Evolutionary conservation across 148 eudicot species (phyloP), one percentile per base, ranked within the genome.

Genomic region (Pouteria glomerata): DNA sequence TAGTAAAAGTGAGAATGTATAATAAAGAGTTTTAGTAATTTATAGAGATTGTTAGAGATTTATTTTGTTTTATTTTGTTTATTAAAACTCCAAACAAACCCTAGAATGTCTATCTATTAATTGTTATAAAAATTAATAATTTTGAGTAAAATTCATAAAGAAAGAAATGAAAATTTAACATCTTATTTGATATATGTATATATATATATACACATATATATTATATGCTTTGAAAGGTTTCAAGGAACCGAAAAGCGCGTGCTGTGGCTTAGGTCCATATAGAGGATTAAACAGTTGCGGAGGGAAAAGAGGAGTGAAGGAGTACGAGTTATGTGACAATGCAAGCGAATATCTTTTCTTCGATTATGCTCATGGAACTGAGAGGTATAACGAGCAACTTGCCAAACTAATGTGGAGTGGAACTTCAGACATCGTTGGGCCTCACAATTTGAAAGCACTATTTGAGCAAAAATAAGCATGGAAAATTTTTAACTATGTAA

Each of bases 401-500:
- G 76, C 90, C 26, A 66, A 70, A 55, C 78, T 81, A 21, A 77
- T 82, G 26, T 86, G 90, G 90, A 30, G 68, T 44, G 90, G 86
- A 29, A 52, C 66, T 35, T 37, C 85, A 14, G 69, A 51, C 16
- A 63, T 84, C 8, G 81, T 77, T 15, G 66, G 77, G 21, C 87
- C 90, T 76, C 69, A 82, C 59, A 82, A 82, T 58, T 58, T 86
- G 57, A 80, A 84, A 39, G 67, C 77, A 33, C 63, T 86, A 1
- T 85, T 85, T 67, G 48, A 56, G 26, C 56, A 52, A 52, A 24
- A 8, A 16, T 45, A 45, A n/a, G n/a, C n/a, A n/a, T n/a, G n/a
- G n/a, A n/a, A n/a, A n/a, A n/a, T n/a, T n/a, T n/a, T n/a, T n/a
- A n/a, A n/a, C n/a, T n/a, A n/a, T n/a, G n/a, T n/a, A n/a, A n/a